phyloP scores from a whole-genome alignment of 2,329 filamentous ascomycete genomes.

The Nemania serpens region DNA sequence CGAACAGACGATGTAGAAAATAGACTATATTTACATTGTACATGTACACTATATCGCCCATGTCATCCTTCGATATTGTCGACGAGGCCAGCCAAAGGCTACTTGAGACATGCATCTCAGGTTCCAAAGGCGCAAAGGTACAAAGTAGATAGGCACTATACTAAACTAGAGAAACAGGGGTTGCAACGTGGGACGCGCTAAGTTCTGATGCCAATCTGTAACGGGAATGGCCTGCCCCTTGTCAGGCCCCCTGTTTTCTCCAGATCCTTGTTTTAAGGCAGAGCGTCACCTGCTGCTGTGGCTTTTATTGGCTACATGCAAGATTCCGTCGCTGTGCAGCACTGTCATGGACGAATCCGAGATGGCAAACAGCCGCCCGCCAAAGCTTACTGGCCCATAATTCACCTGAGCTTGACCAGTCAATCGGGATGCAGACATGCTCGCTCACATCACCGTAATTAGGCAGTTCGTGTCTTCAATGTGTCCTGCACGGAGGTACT shows the following conservation, averaged over 20 bases:
- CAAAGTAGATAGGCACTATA: no score
- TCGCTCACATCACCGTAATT: conserved; percentile 23
- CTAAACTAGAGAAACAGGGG: conserved; percentile 6
- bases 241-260: conserved; percentile 8
- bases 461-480: conserved; percentile 4
- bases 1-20: not conserved
- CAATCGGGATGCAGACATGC: conserved; percentile 25
- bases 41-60: not conserved
- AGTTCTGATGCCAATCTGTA: conserved; percentile 28
- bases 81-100: not conserved
- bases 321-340: conserved; percentile 22
- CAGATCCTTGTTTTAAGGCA: conserved; percentile 9
- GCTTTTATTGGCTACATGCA: conserved; percentile 34
- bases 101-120: conserved; percentile 1
- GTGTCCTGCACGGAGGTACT: conserved; percentile 20
- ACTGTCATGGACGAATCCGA: conserved; percentile 38
- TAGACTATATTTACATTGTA: not conserved
- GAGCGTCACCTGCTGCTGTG: conserved; percentile 29
- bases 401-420: conserved; percentile 32
- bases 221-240: conserved; percentile 18
- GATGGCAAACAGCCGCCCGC: conserved; percentile 37
- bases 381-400: conserved; percentile 32
- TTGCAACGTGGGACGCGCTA: conserved; percentile 17
- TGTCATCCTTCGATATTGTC: not conserved
- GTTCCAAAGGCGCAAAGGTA: no score